Base-by-base conservation (phyloP, 192 early-diverging fungal species). In the Phlyctochytrium planicorne region DNA sequence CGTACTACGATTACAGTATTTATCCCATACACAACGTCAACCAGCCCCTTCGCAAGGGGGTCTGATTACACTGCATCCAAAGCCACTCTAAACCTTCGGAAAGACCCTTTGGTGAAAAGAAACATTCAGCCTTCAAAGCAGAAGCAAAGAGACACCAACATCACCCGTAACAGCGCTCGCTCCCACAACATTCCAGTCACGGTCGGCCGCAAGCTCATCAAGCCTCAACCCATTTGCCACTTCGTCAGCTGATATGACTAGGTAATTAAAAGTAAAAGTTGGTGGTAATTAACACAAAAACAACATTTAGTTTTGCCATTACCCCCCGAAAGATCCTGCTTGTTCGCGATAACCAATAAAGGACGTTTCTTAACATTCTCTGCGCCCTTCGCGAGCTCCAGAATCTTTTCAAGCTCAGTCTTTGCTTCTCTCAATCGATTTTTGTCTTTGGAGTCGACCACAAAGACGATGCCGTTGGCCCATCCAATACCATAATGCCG, bases 391-490 rank as follows among this genome's bases (percentile, higher is more conserved):
- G n/a, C n/a, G 34, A 27, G 34, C 24, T 14, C 3, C 17, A 10
- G 2, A 23, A 2, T 1, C 47, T 69, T 84, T 89, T 89, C 91
- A 73, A 93, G 88, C 4, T 85, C 83, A 25, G 79, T 67, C 71
- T 81, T 86, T 62, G 87, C 89, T 65, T 91, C 87, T 63, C 91
- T 90, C 36, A 97, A 80, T 50, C 95, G 81, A 30, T 86, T 86
- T 61, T 69, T 73, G 66, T 94, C 89, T 3, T 84, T 84, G n/a
- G 93, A 87, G 75, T 98, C 95, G 4, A 98, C 85, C 1, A 94
- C 93, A 88, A 94, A 98, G 30, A 95, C 75, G 37, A 98, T 87
- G 0, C 88, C 95, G 74, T 98, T n/a, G n/a, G n/a, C n/a, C n/a
- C n/a, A n/a, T n/a, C n/a, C n/a, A n/a, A n/a, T n/a, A n/a, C n/a